Percentiles rank a stretch among this genome's conserved stretches.
phyloP scores from a whole-genome alignment of 1,139 yeast genomes.

The Hanseniaspora sp. region DNA sequence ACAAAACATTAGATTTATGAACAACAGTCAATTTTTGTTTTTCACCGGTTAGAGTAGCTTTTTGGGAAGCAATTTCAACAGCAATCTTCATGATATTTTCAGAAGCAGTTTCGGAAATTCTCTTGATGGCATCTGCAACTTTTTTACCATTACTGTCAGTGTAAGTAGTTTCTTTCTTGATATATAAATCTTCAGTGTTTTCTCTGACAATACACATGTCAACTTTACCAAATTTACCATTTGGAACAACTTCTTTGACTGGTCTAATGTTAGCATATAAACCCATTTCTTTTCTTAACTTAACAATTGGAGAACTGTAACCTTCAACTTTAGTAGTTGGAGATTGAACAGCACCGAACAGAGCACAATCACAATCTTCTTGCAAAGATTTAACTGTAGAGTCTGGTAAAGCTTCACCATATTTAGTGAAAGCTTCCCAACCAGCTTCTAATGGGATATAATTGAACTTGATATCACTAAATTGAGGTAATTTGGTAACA shows the following conservation, averaged over 20 bases:
- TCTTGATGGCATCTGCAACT: slow-evolving; percentile 94
- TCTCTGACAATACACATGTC: slow-evolving; percentile 97
- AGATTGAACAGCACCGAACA: slow-evolving; percentile 93
- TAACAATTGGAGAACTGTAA: slow-evolving; percentile 95
- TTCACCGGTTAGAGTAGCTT: slow-evolving; percentile 64
- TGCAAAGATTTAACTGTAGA: slow-evolving; percentile 74
- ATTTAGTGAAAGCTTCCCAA: slow-evolving; percentile 78
- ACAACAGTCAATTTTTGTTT: slow-evolving; percentile 70
- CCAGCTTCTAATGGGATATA: slow-evolving; percentile 89
- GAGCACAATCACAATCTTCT: slow-evolving; percentile 85
- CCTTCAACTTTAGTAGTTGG: slow-evolving; percentile 92
- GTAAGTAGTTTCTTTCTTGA: slow-evolving; percentile 78
- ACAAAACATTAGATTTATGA: slow-evolving; percentile 89
- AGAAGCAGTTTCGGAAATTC: slow-evolving; percentile 83
- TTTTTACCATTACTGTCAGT: slow-evolving; percentile 61
- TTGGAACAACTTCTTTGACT: slow-evolving; percentile 79
- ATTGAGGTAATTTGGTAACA: slow-evolving; percentile 61
- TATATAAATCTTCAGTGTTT: slow-evolving; percentile 92
- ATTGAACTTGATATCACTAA: slow-evolving; percentile 48
- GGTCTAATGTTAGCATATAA: slow-evolving; percentile 96
- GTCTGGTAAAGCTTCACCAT: slow-evolving; percentile 92
- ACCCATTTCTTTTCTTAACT: slow-evolving; percentile 87
- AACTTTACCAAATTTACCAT: slow-evolving; percentile 61
- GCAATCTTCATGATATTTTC: slow-evolving; percentile 83
- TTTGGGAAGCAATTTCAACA: slow-evolving; percentile 78